phyloP scores from a whole-genome alignment of 1,284 basidiomycete genomes.

The Heterobasidion annosum region DNA sequence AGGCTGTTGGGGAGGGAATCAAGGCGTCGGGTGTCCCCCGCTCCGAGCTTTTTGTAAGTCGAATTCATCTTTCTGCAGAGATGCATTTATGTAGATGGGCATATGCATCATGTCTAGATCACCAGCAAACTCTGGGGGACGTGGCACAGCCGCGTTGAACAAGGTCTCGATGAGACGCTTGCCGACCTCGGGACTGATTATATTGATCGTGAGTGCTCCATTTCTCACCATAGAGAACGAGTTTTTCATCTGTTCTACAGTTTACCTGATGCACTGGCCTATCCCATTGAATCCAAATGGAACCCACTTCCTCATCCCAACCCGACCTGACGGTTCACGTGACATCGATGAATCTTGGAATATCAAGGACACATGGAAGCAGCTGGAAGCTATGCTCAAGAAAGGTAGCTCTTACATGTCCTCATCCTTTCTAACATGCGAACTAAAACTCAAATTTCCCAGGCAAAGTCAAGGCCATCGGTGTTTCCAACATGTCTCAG shows the following conservation, averaged over 20 bases:
- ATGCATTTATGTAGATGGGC: neutral
- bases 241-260: slow-evolving; percentile 21
- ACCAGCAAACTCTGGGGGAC: slow-evolving; percentile 70
- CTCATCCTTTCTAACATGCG: neutral
- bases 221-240: neutral
- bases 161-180: slow-evolving; percentile 63
- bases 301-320: slow-evolving; percentile 53
- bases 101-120: slow-evolving; percentile 27
- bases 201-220: slow-evolving; percentile 53
- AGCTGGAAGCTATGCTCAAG: slow-evolving; percentile 69
- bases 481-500: slow-evolving; percentile 40
- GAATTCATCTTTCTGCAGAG: neutral
- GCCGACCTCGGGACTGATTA: slow-evolving; percentile 69
- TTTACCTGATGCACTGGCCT: slow-evolving; percentile 82
- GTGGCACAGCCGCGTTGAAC: slow-evolving; percentile 66
- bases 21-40: slow-evolving; percentile 70
- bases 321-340: slow-evolving; percentile 59
- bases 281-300: slow-evolving; percentile 68
- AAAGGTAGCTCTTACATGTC: slow-evolving; percentile 32
- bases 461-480: slow-evolving; percentile 37
- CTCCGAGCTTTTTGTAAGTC: slow-evolving; percentile 71
- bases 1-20: slow-evolving; percentile 83
- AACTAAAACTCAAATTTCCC: neutral
- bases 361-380: slow-evolving; percentile 70
- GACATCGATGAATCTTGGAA: slow-evolving; percentile 62